Evolutionary conservation across 345 rosid species (phyloP).

Genomic region (Noccaea caerulescens): DNA sequence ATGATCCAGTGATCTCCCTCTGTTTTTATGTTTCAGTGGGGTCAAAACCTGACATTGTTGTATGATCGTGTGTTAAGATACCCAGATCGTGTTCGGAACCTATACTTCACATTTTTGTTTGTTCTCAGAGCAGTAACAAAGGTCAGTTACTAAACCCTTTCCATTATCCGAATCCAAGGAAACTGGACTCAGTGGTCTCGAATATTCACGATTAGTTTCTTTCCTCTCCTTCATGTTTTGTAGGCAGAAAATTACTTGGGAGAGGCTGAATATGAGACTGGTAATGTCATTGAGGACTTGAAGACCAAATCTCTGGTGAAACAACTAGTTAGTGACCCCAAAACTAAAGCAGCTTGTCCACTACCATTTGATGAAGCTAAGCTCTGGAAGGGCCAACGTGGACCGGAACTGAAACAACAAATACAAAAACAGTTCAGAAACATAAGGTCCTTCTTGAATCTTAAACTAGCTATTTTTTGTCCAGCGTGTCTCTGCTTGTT

Average conservation of each 20-base stretch:
- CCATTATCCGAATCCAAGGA: slow-evolving; percentile 1
- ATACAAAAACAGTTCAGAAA: slow-evolving; percentile 88
- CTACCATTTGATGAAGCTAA: slow-evolving; percentile 96
- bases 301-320: slow-evolving; percentile 79
- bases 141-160: slow-evolving; percentile 50
- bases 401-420: slow-evolving; percentile 86
- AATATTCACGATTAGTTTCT: slow-evolving; percentile 9
- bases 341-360: slow-evolving; percentile 91
- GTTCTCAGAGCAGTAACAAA: slow-evolving; percentile 90
- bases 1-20: neutral
- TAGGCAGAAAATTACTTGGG: slow-evolving; percentile 84
- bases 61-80: slow-evolving; percentile 81
- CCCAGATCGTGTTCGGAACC: slow-evolving; percentile 85
- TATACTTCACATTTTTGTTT: slow-evolving; percentile 91
- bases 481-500: neutral
- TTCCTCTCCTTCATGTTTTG: slow-evolving; percentile 26
- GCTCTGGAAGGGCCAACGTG: slow-evolving; percentile 92
- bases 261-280: slow-evolving; percentile 86
- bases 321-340: slow-evolving; percentile 71
- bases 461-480: neutral
- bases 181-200: slow-evolving; percentile 2
- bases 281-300: slow-evolving; percentile 79
- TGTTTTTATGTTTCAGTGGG: slow-evolving; percentile 74
- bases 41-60: slow-evolving; percentile 79
- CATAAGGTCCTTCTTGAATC: slow-evolving; percentile 64